Percentiles rank a stretch among this genome's conserved stretches.
Conservation (phyloP, 768 basidiomycete species). For the Phylloporus sp. region DNA sequence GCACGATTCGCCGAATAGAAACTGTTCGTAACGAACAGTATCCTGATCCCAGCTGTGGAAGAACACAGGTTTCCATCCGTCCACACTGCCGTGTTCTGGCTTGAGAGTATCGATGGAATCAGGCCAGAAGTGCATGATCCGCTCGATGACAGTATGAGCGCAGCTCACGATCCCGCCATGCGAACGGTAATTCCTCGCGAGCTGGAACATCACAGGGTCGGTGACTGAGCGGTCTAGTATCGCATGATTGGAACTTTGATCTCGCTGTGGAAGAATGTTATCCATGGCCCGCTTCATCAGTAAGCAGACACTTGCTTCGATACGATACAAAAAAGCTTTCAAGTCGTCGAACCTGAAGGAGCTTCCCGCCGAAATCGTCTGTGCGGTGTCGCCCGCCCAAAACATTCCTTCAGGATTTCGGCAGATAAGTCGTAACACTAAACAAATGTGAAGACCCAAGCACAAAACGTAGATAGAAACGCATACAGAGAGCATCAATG, state of each 20-base stretch:
- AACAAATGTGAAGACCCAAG: slow-evolving; percentile 1
- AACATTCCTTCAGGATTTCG: slow-evolving; percentile 65
- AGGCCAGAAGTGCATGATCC: slow-evolving; percentile 61
- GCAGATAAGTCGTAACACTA: slow-evolving; percentile 64
- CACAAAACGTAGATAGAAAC: background rate
- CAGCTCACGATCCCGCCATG: slow-evolving; percentile 74
- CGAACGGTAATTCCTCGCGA: slow-evolving; percentile 64
- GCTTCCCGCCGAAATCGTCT: slow-evolving; percentile 71
- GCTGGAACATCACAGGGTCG: slow-evolving; percentile 46
- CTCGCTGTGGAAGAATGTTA: slow-evolving; percentile 14
- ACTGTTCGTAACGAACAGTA: slow-evolving; percentile 48
- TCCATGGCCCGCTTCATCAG: background rate
- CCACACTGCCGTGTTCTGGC: slow-evolving; percentile 52
- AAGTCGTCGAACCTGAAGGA: slow-evolving; percentile 70
- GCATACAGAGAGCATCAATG: slow-evolving; percentile 58
- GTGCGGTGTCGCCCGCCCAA: slow-evolving; percentile 80
- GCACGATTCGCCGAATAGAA: slow-evolving; percentile 51
- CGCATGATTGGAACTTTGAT: slow-evolving; percentile 11
- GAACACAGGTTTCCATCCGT: slow-evolving; percentile 56
- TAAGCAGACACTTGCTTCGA: slow-evolving; percentile 46
- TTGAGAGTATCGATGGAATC: slow-evolving; percentile 57
- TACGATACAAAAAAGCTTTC: slow-evolving; percentile 59
- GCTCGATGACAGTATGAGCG: slow-evolving; percentile 59
- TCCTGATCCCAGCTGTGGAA: slow-evolving; percentile 46
- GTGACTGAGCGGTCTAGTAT: slow-evolving; percentile 13